Conservation (phyloP, 2,329 filamentous ascomycete genomes). For the Xylaria multiplex region DNA sequence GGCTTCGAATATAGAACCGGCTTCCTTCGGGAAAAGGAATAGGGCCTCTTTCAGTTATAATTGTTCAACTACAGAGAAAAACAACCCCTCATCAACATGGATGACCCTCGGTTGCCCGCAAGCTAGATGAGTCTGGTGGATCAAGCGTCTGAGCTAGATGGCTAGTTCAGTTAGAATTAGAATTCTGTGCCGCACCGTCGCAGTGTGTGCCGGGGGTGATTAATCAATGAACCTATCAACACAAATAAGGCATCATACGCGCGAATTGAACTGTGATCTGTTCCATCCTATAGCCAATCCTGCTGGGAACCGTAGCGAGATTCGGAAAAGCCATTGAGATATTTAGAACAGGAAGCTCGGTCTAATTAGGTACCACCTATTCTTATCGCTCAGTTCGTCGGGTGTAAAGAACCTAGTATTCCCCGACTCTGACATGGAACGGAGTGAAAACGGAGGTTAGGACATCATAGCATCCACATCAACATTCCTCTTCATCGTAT, state of each 20-base stretch:
- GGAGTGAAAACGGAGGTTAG: background rate
- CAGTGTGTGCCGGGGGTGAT: background rate
- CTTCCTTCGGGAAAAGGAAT: background rate
- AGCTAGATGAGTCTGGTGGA: background rate
- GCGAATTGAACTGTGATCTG: too few species aligned
- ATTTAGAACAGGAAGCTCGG: background rate
- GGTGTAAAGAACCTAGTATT: background rate
- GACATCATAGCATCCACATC: background rate
- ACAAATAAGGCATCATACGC: constrained; percentile 15
- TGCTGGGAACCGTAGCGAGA: background rate
- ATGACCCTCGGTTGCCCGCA: background rate
- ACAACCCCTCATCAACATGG: background rate
- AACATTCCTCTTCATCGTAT: constrained; percentile 4
- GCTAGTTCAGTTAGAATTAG: constrained; percentile 2
- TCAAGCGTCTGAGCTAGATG: background rate
- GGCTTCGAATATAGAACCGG: background rate
- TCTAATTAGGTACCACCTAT: constrained; percentile 11
- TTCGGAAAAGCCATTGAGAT: background rate
- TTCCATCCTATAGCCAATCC: constrained; percentile 3
- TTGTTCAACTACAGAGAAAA: constrained; percentile 4
- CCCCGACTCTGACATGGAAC: background rate
- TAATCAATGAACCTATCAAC: background rate
- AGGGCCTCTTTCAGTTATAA: background rate
- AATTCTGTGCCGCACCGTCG: constrained; percentile 4
- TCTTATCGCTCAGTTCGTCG: constrained; percentile 1